Base-by-base conservation (phyloP, 139 green algal genomes). In the Chlamydomonas sphaeroides region DNA sequence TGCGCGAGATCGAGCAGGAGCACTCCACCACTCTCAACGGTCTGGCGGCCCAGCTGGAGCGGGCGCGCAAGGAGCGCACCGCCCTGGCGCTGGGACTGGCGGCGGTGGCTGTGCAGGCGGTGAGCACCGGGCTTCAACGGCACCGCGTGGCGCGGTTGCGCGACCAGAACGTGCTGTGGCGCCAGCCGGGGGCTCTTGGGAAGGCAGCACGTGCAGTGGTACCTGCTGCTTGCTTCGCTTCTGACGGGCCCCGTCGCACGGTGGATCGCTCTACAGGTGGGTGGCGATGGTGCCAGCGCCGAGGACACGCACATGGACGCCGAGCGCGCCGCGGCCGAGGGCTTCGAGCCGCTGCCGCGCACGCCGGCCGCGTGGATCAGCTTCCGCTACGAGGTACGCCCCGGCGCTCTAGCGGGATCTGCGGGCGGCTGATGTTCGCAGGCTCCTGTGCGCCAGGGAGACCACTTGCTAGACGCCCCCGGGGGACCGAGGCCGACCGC, bases 101-200 rank as follows among this genome's bases (percentile, higher is more conserved):
- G 4, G 80, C 80, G 1, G 49, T 86, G n/a, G 80, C 80, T 48
- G 56, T 72, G 71, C 70, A 81, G 48, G 70, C 80, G 80, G 80
- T 86, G 45, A 68, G 80, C 42, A 38, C 10, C 48, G 56, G 10
- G 32, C n/a, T n/a, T n/a, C n/a, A n/a, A n/a, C n/a, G n/a, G n/a
- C n/a, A n/a, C n/a, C n/a, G n/a, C n/a, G n/a, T n/a, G n/a, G n/a
- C n/a, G n/a, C n/a, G n/a, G n/a, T n/a, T n/a, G n/a, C n/a, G n/a
- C n/a, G n/a, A n/a, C n/a, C n/a, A n/a, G n/a, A n/a, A n/a, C n/a
- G n/a, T n/a, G n/a, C n/a, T n/a, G n/a, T n/a, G n/a, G n/a, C n/a
- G n/a, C n/a, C n/a, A n/a, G n/a, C n/a, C n/a, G n/a, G n/a, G n/a
- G n/a, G n/a, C n/a, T n/a, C n/a, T n/a, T n/a, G n/a, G n/a, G n/a